phyloP scores from a whole-genome alignment of 306 rosid species.

The Citrullus amarus region DNA sequence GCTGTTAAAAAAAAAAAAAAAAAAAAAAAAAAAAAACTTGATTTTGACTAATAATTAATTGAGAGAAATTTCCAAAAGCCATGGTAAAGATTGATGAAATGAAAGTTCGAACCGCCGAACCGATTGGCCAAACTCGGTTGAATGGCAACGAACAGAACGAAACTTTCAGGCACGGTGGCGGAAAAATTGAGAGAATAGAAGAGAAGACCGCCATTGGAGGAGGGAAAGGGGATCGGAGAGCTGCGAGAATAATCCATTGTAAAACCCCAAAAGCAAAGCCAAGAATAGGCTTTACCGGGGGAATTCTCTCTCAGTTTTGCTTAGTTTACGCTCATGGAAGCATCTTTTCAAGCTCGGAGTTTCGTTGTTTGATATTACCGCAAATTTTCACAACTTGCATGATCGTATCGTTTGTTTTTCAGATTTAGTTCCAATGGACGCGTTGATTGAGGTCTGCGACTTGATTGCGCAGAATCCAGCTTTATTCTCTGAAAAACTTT shows the following conservation, averaged over 20 bases:
- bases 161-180: background rate
- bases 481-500: slow-evolving; percentile 60
- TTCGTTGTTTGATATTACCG: background rate
- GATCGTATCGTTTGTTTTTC: background rate
- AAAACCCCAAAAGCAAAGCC: background rate
- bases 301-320: background rate
- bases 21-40: no score
- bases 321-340: background rate
- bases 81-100: background rate
- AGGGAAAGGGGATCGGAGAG: slow-evolving; percentile 5
- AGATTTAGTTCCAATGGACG: slow-evolving; percentile 49
- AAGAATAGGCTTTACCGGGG: background rate
- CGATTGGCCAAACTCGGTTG: background rate
- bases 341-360: background rate
- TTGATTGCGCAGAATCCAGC: slow-evolving; percentile 67
- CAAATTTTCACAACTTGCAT: background rate
- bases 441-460: slow-evolving; percentile 86
- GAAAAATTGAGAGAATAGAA: background rate
- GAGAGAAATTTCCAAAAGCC: background rate
- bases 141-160: background rate
- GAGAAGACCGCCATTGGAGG: background rate
- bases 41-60: background rate
- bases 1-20: no score
- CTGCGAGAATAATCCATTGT: background rate
- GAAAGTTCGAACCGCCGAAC: background rate